These are phyloP conservation scores for Trichoderma polysporum DNA, from an alignment of 2,329 filamentous ascomycete species.

Conservation along the genomic window DNA sequence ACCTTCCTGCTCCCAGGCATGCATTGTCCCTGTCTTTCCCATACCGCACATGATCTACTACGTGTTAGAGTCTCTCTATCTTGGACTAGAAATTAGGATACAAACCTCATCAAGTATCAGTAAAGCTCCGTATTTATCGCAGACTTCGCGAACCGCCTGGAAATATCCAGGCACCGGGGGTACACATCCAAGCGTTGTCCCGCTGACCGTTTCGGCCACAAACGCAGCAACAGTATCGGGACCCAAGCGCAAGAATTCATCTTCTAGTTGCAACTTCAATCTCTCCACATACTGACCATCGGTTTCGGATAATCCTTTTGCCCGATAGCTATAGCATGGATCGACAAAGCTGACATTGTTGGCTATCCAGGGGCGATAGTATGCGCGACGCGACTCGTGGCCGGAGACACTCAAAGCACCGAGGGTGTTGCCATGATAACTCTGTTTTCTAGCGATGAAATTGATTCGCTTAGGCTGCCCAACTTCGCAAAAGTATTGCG, in stretches of 20 bases:
- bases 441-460: constrained; percentile 41
- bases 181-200: constrained; percentile 28
- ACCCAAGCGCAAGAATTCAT: neutral
- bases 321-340: neutral
- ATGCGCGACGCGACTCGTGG: neutral
- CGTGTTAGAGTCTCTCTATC: neutral
- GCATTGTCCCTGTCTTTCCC: constrained; percentile 59
- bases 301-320: neutral
- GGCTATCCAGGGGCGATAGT: neutral
- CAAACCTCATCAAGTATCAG: constrained; percentile 57
- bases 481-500: constrained; percentile 44
- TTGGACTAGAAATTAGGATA: neutral
- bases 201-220: neutral
- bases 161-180: constrained; percentile 47
- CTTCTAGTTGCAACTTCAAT: neutral
- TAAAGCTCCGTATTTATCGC: constrained; percentile 54
- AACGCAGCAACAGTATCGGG: neutral
- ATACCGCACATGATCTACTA: constrained; percentile 62
- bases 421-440: constrained; percentile 12
- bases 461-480: constrained; percentile 32
- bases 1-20: constrained; percentile 63
- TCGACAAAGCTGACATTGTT: neutral
- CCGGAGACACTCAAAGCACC: neutral
- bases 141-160: constrained; percentile 51
- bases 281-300: neutral